Evolutionary conservation across 345 rosid species (phyloP).

Genomic region (Pugionium dolabratum): DNA sequence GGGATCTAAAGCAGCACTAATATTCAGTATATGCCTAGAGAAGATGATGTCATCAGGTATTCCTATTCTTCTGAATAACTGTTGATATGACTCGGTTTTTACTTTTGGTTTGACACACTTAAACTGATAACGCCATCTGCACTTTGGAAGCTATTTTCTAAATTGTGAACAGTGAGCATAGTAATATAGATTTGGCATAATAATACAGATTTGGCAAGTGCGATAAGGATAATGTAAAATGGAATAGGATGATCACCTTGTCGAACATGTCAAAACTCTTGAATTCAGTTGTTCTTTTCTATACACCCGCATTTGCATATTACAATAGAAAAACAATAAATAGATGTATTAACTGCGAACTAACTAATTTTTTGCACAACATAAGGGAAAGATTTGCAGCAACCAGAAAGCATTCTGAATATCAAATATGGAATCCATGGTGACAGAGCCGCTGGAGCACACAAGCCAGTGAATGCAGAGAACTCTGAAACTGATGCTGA

Average conservation of each 20-base stretch:
- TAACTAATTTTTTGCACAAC: conserved; percentile 36
- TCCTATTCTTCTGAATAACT: conserved; percentile 18
- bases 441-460: conserved; percentile 79
- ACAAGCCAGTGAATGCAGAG: conserved; percentile 60
- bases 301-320: conserved; percentile 8
- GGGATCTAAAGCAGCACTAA: conserved; percentile 71
- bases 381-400: conserved; percentile 48
- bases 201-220: conserved; percentile 9
- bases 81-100: conserved; percentile 16
- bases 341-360: conserved; percentile 10
- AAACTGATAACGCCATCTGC: conserved; percentile 18
- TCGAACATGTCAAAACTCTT: conserved; percentile 13
- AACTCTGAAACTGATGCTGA: conserved; percentile 43
- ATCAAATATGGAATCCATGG: conserved; percentile 78
- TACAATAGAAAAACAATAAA: neutral
- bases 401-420: conserved; percentile 70
- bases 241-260: conserved; percentile 7
- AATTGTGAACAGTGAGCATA: conserved; percentile 5
- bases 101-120: conserved; percentile 5
- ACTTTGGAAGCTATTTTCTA: conserved; percentile 13
- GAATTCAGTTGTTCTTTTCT: conserved; percentile 9
- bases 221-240: neutral
- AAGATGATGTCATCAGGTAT: conserved; percentile 59
- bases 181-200: conserved; percentile 9
- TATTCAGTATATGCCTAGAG: conserved; percentile 68